Conservation (phyloP, 2,329 filamentous ascomycete species). For the Hypomyces rosellus region DNA sequence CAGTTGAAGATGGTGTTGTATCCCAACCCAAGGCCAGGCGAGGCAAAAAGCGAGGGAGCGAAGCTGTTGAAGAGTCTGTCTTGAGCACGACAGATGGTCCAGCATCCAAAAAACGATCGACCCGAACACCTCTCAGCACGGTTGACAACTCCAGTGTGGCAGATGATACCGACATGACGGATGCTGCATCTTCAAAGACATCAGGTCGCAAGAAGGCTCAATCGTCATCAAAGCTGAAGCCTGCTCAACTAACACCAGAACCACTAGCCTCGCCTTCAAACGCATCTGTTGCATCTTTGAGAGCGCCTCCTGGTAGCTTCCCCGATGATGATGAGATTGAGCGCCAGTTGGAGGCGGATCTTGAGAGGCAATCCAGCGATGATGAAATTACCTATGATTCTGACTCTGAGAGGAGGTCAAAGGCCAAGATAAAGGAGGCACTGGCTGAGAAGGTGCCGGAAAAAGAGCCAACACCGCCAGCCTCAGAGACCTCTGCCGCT, state of each 20-base stretch:
- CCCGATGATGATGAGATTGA: constrained; percentile 61
- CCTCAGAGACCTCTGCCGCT: constrained; percentile 26
- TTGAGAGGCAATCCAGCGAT: constrained; percentile 49
- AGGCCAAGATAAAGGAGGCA: constrained; percentile 20
- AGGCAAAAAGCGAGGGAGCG: constrained; percentile 59
- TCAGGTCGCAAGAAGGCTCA: constrained; percentile 33
- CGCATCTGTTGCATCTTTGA: constrained; percentile 41
- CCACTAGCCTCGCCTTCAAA: constrained; percentile 33
- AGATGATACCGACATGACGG: constrained; percentile 34
- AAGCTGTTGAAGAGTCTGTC: constrained; percentile 46
- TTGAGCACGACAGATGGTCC: constrained; percentile 39
- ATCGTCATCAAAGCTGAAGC: constrained; percentile 38
- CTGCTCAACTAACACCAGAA: constrained; percentile 35
- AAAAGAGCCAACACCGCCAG: constrained; percentile 18
- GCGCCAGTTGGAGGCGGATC: constrained; percentile 57
- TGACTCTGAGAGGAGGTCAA: constrained; percentile 37
- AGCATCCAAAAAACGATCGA: constrained; percentile 54
- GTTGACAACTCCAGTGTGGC: constrained; percentile 34
- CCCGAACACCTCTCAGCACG: constrained; percentile 43
- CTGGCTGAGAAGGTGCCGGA: constrained; percentile 24
- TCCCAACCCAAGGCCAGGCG: constrained; percentile 31
- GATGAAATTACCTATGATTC: constrained; percentile 43
- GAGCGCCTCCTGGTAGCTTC: constrained; percentile 33
- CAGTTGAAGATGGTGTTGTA: constrained; percentile 12
- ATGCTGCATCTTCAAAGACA: constrained; percentile 24